Base-by-base conservation (phyloP, 75 land plant species). In the Chamaecyparis obtusa region DNA sequence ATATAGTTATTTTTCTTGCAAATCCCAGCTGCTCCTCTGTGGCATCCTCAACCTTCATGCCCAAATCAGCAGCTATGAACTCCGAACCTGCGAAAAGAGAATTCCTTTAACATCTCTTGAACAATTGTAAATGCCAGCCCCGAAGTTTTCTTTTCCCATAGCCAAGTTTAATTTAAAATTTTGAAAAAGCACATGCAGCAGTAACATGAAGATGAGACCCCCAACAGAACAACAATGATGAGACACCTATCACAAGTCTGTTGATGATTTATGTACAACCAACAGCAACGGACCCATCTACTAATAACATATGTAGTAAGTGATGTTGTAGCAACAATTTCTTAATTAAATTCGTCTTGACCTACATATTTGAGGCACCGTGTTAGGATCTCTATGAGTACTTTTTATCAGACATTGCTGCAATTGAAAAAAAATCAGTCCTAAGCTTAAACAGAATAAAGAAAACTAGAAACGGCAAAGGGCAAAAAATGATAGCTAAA, bases 21-120 rank as follows among this genome's bases (percentile, higher is more conserved):
- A 86, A 86, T 41, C 98, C 98, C 46, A 96, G 94, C 89, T 95
- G 95, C 87, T 96, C 96, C 41, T 92, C 91, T n/a, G 93, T 35
- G 3, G 94, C 89, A 74, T 93, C 89, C 88, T 95, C 97, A 15
- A 92, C 86, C 44, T 92, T 91, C 91, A 94, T 67, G 5, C 96
- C 97, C 86, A 96, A 83, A 76, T 96, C 97, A 87, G 85, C 85
- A 30, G 97, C 97, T 87, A 95, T 92, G 60, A 88, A 96, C 88
- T 96, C 97, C 83, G 96, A 93, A 67, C 97, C 97, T 96, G 83
- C 60, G 56, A 48, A 71, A 21, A 78, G 1, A 76, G 33, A 1
- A 32, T 81, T 41, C 32, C n/a, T n/a, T 81, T 10, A 81, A 24
- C 48, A 11, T 5, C 21, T 3, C 30, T 27, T 11, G 27, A 9